Base-by-base conservation (phyloP, 176 grass and related monocot species). In the Typha latifolia region DNA sequence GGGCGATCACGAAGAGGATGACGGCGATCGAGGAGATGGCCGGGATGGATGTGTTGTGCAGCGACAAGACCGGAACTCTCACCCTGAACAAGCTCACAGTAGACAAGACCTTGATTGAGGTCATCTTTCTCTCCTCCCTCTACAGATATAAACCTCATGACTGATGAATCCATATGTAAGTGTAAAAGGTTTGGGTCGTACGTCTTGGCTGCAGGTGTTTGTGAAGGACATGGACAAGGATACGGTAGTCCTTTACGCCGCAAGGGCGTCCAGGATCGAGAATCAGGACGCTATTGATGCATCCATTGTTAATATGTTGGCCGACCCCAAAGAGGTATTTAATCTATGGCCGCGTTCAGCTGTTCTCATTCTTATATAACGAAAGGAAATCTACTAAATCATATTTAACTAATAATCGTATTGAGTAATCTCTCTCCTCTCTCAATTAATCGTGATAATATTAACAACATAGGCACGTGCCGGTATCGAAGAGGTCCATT, bases 11-110 rank as follows among this genome's bases (percentile, higher is more conserved):
- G 55, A 96, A 96, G 85, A 81, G 92, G 50, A 96, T 96, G 92
- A 96, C 92, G 0, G 92, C 92, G 77, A 96, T 96, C 47, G 92
- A 96, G 80, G 92, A 96, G 77, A 88, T 96, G 88, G 92, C 92
- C 76, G 88, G 92, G 67, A 96, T 96, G 92, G 92, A 96, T 78
- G 78, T 96, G 49, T 85, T 96, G 21, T 96, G 92, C 85, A 91
- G 88, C 83, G 92, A 96, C 72, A 96, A 91, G 75, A 96, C 92
- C 14, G 92, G 92, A 3, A 96, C 92, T 1, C 82, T 96, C 79
- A 96, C 88, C 5, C 82, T 96, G 69, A 96, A 96, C 85, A 96
- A 96, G 77, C 92, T 96, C 62, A 91, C 88, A 15, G 88, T 96
- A 32, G 92, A 96, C 82, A 96, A 89, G 80, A 52, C 62, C 29